Base-by-base conservation (phyloP, 2,329 filamentous ascomycete genomes). In the Aureobasidium melanogenum region DNA sequence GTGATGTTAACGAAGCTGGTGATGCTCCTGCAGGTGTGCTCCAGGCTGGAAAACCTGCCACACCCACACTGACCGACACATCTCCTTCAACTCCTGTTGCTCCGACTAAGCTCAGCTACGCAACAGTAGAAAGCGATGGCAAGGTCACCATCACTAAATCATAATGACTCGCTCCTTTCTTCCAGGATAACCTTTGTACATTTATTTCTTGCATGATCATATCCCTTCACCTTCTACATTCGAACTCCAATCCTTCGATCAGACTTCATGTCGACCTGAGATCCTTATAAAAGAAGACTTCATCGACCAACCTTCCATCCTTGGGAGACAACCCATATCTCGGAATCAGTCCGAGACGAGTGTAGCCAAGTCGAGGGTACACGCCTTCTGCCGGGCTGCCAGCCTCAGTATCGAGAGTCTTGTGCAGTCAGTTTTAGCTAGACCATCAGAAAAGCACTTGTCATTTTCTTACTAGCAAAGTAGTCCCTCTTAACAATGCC, bases 1-100 rank as follows among this genome's bases (percentile, higher is more conserved):
- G 86, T 54, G 87, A 99, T 66, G 84, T 97, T 61, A 92, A 96
- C 67, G 94, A 97, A 75, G 89, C 97, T 63, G 93, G 93, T 0
- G 88, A 92, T 70, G 80, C 86, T 6, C 88, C 91, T 34, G 84
- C 90, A 0, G 93, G 92, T 0, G 80, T 82, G 1, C 81, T 89
- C 0, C 78, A 84, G 2, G 85, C 85, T 1, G 36, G 46, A 19
- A 56, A 43, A 14, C 39, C 56, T 12, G 36, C 30, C n/a, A 47
- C 34, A 19, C 58, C 59, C n/a, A n/a, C 73, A 87, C 60, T 67
- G 32, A 67, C 67, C 60, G 68, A 70, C 46, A 65, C 68, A 34
- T 68, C 69, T 12, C 63, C 67, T 14, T 61, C 67, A 10, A 48
- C 63, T 39, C 51, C 64, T 22, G 51, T 66, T 9, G 62, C 67